Evolutionary conservation across 371 early-diverging fungal species (phyloP), one percentile per base, ranked within the genome.

Genomic region (Apophysomyces variabilis): DNA sequence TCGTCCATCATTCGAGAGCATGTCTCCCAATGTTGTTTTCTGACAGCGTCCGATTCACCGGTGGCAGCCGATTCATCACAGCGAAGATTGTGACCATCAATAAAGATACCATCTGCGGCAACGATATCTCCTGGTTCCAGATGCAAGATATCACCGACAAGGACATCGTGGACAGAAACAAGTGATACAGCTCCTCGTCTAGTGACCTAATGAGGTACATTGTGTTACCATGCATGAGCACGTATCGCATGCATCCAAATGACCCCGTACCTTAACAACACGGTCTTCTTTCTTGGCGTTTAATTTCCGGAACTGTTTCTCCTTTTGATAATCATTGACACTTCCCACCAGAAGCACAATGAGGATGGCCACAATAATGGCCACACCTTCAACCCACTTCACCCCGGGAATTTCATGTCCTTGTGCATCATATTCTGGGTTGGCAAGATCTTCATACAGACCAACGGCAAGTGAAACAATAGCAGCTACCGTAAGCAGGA

Each of bases 81-180:
- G n/a, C 81, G 86, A 57, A 97, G 78, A 76, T 94, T 92, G 68
- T 92, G 92, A 21, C 95, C 95, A 62, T 82, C 82, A 47, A 95
- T 82, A 63, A 90, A 87, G 57, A 97, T 81, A 72, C 96, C 94
- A 77, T 98, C 98, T 5, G 89, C 96, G 3, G 92, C 80, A 39
- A 97, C 83, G 46, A 97, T 90, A 71, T 97, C 98, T 58, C 98
- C 99, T 16, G 96, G 93, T 74, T 98, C 96, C 35, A 98, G 79
- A 63, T 90, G 74, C 59, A 97, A 69, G 39, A 98, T 84, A 73
- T 98, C 97, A 41, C 97, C 96, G 8, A 98, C 92, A 68, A 90
- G 87, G 58, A 95, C 67, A 57, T 95, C 92, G 69, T 89, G 90
- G 36, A 96, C 90, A 44, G 95, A 93, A 61, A 95, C 77, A 68